Percentiles rank a stretch among this genome's conserved stretches.
These are phyloP conservation scores for Hanseniaspora taiwanica DNA, from an alignment of 805 yeast genomes.

Conservation along the genomic window DNA sequence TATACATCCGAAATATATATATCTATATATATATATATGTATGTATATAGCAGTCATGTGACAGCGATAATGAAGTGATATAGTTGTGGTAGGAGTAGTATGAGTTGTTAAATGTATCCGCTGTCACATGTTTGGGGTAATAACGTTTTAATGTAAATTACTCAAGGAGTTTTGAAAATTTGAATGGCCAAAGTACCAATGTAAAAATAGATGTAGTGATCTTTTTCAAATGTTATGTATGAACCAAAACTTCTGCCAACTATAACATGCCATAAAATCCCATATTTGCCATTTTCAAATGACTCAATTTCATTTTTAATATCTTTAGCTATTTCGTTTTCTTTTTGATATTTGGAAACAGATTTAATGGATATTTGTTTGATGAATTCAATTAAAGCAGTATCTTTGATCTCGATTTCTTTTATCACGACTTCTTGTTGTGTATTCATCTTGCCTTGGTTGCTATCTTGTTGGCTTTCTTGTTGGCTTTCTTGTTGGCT, in stretches of 20 bases:
- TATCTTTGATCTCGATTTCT: conserved; percentile 4
- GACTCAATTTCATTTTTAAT: conserved; percentile 55
- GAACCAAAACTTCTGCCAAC: conserved; percentile 73
- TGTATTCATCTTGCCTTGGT: too few relatives aligned
- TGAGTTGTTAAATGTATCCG: too few relatives aligned
- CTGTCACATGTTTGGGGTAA: too few relatives aligned
- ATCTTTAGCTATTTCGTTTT: conserved; percentile 45
- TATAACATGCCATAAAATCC: conserved; percentile 54
- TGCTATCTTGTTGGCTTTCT: too few relatives aligned
- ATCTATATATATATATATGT: too few relatives aligned
- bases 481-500: too few relatives aligned
- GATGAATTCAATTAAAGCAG: conserved; percentile 18
- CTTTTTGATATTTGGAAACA: conserved; percentile 15
- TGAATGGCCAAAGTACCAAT: conserved; percentile 56
- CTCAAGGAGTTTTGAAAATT: conserved; percentile 52
- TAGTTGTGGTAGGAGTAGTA: too few relatives aligned
- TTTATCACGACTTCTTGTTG: neutral
- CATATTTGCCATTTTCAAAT: conserved; percentile 25
- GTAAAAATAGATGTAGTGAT: conserved; percentile 58
- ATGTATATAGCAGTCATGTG: too few relatives aligned
- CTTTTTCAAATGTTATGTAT: conserved; percentile 68
- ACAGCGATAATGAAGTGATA: too few relatives aligned
- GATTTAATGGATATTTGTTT: conserved; percentile 13
- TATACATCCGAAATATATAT: too few relatives aligned
- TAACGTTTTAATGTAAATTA: too few relatives aligned